Evolutionary conservation across 768 basidiomycete genomes (phyloP).

Genomic region (Solioccasus polychromus): DNA sequence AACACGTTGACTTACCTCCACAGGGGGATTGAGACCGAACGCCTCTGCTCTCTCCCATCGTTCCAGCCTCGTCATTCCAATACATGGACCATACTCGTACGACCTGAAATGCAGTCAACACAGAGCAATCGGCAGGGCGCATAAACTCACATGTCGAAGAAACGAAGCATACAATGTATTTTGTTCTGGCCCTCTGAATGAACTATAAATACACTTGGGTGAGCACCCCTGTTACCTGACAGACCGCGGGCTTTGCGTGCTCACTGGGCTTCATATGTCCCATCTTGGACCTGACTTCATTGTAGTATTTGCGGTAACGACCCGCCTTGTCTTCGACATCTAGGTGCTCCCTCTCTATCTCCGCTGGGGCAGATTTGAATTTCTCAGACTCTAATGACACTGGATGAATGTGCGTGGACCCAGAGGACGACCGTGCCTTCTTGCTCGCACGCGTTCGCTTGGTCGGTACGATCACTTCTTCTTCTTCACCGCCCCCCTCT

Average conservation of each 20-base stretch:
- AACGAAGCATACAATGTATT: slow-evolving; percentile 69
- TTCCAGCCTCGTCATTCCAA: slow-evolving; percentile 76
- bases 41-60: slow-evolving; percentile 83
- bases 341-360: slow-evolving; percentile 25
- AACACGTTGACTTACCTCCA: slow-evolving; percentile 49
- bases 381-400: slow-evolving; percentile 8
- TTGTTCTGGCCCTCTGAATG: slow-evolving; percentile 60
- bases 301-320: slow-evolving; percentile 51
- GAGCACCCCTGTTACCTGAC: neutral
- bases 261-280: slow-evolving; percentile 58
- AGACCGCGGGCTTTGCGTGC: slow-evolving; percentile 24
- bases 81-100: slow-evolving; percentile 78
- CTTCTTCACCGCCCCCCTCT: slow-evolving; percentile 3
- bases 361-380: neutral
- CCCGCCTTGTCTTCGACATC: slow-evolving; percentile 48
- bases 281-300: slow-evolving; percentile 49
- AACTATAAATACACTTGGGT: slow-evolving; percentile 44
- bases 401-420: neutral
- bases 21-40: slow-evolving; percentile 77
- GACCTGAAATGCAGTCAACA: slow-evolving; percentile 42
- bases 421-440: slow-evolving; percentile 12
- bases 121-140: neutral
- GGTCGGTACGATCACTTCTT: slow-evolving; percentile 10
- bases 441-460: slow-evolving; percentile 27
- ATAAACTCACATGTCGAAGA: slow-evolving; percentile 67